Conservation (phyloP, 371 early-diverging fungal species). For the Coemansia linderi region DNA sequence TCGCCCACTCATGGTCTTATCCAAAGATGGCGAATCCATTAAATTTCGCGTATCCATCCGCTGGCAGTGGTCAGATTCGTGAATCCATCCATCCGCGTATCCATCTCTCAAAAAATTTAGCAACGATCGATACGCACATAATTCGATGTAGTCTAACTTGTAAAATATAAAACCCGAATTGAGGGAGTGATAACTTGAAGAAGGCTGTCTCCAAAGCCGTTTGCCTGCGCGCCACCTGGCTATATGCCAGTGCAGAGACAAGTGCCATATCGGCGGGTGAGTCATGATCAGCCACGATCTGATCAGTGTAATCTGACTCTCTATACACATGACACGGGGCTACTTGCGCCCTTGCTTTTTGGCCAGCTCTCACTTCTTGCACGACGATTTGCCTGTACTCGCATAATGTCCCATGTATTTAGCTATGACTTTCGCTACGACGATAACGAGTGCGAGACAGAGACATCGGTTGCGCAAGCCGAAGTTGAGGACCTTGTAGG, state of each 20-base stretch:
- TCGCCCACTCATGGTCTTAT: not conserved
- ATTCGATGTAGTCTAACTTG: slow-evolving; percentile 10
- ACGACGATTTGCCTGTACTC: not conserved
- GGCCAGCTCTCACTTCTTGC: not conserved
- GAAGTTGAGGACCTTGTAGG: slow-evolving; percentile 56
- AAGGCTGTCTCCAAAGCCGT: not conserved
- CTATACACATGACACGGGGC: not conserved
- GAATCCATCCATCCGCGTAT: slow-evolving; percentile 1
- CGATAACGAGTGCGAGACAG: slow-evolving; percentile 58
- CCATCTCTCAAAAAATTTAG: not conserved
- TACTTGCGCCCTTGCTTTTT: not conserved
- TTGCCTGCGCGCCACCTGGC: not conserved
- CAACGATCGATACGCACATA: slow-evolving; percentile 10
- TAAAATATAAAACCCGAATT: not conserved
- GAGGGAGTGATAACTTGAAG: slow-evolving; percentile 10
- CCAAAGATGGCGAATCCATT: not conserved
- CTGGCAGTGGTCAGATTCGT: not conserved
- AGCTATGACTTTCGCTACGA: slow-evolving; percentile 52
- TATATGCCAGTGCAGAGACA: not conserved
- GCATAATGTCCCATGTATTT: slow-evolving; percentile 31
- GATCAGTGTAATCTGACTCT: not conserved
- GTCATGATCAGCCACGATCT: not conserved
- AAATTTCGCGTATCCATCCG: not conserved
- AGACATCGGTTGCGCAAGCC: slow-evolving; percentile 55
- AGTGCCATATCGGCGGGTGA: not conserved